These are phyloP conservation scores for Metschnikowia cubensis DNA, from an alignment of 805 yeast species.

Conservation along the genomic window DNA sequence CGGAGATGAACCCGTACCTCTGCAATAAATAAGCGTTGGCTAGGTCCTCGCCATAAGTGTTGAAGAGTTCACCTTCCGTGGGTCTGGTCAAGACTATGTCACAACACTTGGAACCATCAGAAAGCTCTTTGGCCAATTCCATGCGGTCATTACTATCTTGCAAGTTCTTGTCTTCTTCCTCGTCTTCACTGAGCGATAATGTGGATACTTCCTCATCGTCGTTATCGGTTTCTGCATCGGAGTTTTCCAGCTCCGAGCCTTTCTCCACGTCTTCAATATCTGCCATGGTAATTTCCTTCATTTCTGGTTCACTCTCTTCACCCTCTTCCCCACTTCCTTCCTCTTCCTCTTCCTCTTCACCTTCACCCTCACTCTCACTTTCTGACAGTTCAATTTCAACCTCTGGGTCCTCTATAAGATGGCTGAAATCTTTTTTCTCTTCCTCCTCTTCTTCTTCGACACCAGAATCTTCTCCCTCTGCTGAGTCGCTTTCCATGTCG, in stretches of 20 bases:
- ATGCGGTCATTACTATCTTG: slow-evolving; percentile 14
- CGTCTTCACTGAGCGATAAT: slow-evolving; percentile 18
- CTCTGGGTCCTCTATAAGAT: slow-evolving; percentile 9
- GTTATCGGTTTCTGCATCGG: slow-evolving; percentile 22
- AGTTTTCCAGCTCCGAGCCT: slow-evolving; percentile 1
- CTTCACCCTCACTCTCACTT: slow-evolving; percentile 15
- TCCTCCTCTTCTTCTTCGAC: slow-evolving; percentile 2
- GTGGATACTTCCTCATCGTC: slow-evolving; percentile 21
- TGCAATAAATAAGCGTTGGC: slow-evolving; percentile 63
- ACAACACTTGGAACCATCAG: slow-evolving; percentile 52
- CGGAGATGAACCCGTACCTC: slow-evolving; percentile 74
- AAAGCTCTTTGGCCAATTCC: slow-evolving; percentile 33
- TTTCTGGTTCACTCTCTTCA: neutral
- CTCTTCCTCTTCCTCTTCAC: slow-evolving; percentile 22
- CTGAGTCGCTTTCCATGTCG: slow-evolving; percentile 12
- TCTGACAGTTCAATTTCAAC: slow-evolving; percentile 12
- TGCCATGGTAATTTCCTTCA: slow-evolving; percentile 28
- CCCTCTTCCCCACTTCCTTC: slow-evolving; percentile 9
- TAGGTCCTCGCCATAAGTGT: slow-evolving; percentile 73
- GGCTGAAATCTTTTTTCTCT: slow-evolving; percentile 7
- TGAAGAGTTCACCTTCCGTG: slow-evolving; percentile 57
- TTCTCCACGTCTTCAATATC: slow-evolving; percentile 26
- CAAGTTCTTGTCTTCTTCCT: slow-evolving; percentile 14
- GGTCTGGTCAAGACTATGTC: slow-evolving; percentile 55
- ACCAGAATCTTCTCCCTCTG: slow-evolving; percentile 7